Conservation (phyloP, 148 eudicot species). For the Nepenthes gracilis region DNA sequence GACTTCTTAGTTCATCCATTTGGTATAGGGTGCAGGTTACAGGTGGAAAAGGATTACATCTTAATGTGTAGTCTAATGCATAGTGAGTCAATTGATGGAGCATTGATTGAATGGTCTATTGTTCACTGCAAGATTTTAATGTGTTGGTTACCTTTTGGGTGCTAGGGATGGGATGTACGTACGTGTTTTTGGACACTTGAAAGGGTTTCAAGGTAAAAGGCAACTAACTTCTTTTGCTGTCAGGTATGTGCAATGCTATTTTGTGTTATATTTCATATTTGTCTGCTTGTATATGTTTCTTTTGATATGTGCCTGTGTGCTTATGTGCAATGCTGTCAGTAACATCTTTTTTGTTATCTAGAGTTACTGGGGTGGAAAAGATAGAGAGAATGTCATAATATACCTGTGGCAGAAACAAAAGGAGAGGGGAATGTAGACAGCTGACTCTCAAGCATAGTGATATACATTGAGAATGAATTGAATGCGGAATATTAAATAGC, state of each 20-base stretch:
- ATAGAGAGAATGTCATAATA: too few relatives aligned
- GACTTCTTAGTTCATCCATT: too few relatives aligned
- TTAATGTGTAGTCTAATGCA: neutral
- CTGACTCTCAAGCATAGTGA: too few relatives aligned
- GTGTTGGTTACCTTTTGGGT: slow-evolving; percentile 6
- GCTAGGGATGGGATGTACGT: slow-evolving; percentile 73
- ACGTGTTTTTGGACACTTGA: slow-evolving; percentile 70
- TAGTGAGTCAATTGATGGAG: neutral
- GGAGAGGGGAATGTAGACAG: too few relatives aligned
- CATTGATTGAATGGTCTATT: neutral
- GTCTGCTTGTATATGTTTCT: too few relatives aligned
- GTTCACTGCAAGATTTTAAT: slow-evolving; percentile 4
- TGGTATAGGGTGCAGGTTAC: too few relatives aligned
- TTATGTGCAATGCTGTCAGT: neutral
- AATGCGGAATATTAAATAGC: too few relatives aligned
- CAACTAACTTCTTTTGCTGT: slow-evolving; percentile 53
- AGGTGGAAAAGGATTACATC: too few relatives aligned
- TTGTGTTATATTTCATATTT: neutral
- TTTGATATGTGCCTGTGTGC: neutral
- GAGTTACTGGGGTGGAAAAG: too few relatives aligned
- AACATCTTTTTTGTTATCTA: too few relatives aligned
- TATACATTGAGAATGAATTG: too few relatives aligned
- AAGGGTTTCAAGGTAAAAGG: slow-evolving; percentile 73
- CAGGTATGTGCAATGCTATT: slow-evolving; percentile 38
- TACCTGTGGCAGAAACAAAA: too few relatives aligned